phyloP scores from a whole-genome alignment of 768 basidiomycete genomes.

The Leccinum pellstonianum region DNA sequence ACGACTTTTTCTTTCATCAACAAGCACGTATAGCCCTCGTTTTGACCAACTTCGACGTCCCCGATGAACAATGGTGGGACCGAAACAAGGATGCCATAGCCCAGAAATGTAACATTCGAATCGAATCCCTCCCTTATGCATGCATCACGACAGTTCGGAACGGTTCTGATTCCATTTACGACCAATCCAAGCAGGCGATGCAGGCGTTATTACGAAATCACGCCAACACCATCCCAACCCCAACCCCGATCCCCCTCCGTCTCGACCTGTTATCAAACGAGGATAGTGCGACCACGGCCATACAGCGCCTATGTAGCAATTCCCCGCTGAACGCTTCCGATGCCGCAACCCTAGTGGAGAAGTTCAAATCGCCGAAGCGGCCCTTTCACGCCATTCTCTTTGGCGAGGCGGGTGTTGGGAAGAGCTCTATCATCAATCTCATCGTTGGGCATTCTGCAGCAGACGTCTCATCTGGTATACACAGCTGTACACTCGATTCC shows the following conservation, averaged over 20 bases:
- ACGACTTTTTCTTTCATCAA: constrained; percentile 37
- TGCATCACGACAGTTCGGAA: constrained; percentile 21
- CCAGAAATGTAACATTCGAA: constrained; percentile 13
- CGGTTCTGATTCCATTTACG: neutral
- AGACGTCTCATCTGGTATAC: constrained; percentile 21
- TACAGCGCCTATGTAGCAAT: constrained; percentile 10
- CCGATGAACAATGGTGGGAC: constrained; percentile 40
- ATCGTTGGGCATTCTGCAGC: constrained; percentile 28
- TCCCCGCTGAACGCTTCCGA: constrained; percentile 13
- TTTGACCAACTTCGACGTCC: constrained; percentile 39
- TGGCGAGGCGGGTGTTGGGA: constrained; percentile 41
- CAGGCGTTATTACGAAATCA: constrained; percentile 9
- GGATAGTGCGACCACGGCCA: neutral
- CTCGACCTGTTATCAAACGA: constrained; percentile 18
- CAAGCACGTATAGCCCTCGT: constrained; percentile 38
- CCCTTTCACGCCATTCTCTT: constrained; percentile 37
- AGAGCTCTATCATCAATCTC: constrained; percentile 44
- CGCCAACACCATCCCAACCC: neutral
- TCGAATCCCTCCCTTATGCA: constrained; percentile 9
- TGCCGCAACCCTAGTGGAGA: constrained; percentile 13
- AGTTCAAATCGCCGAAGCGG: constrained; percentile 12
- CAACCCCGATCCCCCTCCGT: constrained; percentile 14
- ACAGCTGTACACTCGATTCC: constrained; percentile 36
- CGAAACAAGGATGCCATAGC: constrained; percentile 28
- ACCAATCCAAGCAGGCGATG: constrained; percentile 17